phyloP scores from a whole-genome alignment of 1,139 yeast species.

The Nakaseomyces glabratus region DNA sequence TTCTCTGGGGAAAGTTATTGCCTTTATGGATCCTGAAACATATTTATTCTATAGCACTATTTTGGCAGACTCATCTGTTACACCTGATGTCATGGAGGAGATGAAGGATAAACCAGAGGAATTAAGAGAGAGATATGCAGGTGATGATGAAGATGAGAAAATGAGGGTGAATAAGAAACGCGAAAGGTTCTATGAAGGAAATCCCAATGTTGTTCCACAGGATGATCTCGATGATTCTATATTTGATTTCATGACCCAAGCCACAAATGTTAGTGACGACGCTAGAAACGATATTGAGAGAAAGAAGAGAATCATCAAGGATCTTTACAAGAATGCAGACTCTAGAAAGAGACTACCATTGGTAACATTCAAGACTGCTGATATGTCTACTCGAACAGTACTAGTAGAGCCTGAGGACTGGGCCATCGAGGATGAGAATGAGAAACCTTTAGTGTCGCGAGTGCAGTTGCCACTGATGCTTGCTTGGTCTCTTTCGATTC shows the following conservation, averaged over 20 bases:
- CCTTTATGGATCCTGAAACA: constrained; percentile 55
- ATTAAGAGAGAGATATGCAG: constrained; percentile 15
- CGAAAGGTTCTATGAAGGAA: constrained; percentile 17
- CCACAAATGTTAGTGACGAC: constrained; percentile 29
- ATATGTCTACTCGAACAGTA: constrained; percentile 63
- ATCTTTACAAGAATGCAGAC: constrained; percentile 33
- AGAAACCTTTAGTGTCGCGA: constrained; percentile 45
- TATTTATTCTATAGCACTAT: constrained; percentile 34
- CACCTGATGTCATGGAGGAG: constrained; percentile 15
- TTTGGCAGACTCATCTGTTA: constrained; percentile 13
- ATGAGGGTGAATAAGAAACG: constrained; percentile 19
- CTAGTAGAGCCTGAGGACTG: constrained; percentile 70
- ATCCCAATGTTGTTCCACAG: constrained; percentile 11
- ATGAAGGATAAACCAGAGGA: constrained; percentile 15
- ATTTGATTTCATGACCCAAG: constrained; percentile 43
- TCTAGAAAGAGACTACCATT: constrained; percentile 49
- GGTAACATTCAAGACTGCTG: constrained; percentile 64
- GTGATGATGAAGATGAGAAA: constrained; percentile 16
- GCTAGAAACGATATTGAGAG: constrained; percentile 30
- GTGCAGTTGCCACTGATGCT: constrained; percentile 73
- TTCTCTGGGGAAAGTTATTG: constrained; percentile 76
- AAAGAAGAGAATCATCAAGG: constrained; percentile 34
- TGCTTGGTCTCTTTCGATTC: constrained; percentile 95
- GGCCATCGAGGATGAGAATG: constrained; percentile 52
- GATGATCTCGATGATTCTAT: constrained; percentile 35